phyloP scores from a whole-genome alignment of 2,329 filamentous ascomycete species.

The Seiridium cupressi region DNA sequence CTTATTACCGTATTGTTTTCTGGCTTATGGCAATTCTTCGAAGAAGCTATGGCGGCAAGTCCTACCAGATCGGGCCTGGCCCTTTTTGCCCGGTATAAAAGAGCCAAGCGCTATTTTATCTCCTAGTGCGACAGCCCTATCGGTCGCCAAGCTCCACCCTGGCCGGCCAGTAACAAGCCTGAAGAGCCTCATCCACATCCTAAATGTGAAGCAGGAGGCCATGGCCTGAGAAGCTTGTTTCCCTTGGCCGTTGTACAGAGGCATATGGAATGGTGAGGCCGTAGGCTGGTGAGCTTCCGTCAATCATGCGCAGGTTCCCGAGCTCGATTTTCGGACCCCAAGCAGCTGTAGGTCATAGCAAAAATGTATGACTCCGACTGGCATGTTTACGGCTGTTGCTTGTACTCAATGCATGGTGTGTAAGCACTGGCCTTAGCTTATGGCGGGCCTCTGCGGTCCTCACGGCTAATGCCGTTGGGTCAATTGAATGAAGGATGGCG shows the following conservation, averaged over 20 bases:
- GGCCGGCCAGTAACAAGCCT: neutral
- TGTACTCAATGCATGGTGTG: neutral
- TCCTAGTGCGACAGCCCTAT: neutral
- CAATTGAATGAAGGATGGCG: neutral
- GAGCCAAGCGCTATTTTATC: neutral
- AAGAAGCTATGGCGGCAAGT: no score
- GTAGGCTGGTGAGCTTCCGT: no score
- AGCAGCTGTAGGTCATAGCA: no score
- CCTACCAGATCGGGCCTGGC: no score
- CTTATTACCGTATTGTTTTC: no score
- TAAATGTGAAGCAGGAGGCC: neutral
- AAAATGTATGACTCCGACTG: no score
- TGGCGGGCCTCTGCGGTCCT: neutral
- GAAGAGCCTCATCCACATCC: neutral
- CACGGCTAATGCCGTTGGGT: neutral
- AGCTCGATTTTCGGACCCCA: no score
- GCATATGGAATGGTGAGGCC: no score
- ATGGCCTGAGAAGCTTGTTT: neutral
- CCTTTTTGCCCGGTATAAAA: neutral
- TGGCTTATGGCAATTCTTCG: no score
- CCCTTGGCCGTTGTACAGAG: no score
- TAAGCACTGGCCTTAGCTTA: neutral
- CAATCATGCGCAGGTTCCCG: no score
- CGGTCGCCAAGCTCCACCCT: constrained; percentile 1
- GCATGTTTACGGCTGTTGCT: no score